phyloP scores from a whole-genome alignment of 768 basidiomycete species.

The Tephrocybe sp. region DNA sequence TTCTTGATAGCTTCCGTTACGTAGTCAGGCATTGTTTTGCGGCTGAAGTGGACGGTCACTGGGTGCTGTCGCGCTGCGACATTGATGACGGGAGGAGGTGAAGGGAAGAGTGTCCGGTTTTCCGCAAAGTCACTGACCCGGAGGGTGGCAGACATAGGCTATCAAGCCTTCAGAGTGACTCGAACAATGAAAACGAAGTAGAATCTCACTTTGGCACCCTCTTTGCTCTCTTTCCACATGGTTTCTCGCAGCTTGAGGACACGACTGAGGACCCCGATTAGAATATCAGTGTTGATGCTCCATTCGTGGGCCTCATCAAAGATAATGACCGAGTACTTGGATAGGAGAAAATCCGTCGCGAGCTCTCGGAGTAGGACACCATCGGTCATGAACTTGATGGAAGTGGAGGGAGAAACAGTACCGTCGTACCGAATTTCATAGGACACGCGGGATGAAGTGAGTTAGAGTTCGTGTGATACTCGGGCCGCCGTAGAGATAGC shows the following conservation, averaged over 20 bases:
- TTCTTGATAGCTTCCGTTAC: conserved; percentile 89
- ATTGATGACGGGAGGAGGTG: conserved; percentile 87
- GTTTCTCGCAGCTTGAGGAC: conserved; percentile 87
- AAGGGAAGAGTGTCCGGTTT: conserved; percentile 76
- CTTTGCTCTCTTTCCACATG: conserved; percentile 79
- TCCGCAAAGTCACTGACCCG: conserved; percentile 90
- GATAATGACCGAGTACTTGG: conserved; percentile 89
- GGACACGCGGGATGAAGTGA: conserved; percentile 79
- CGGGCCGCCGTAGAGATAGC: conserved; percentile 95
- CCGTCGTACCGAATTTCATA: conserved; percentile 98
- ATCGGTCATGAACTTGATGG: conserved; percentile 99
- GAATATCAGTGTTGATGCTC: conserved; percentile 96
- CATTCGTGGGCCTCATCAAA: conserved; percentile 98
- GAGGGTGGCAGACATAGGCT: conserved; percentile 98
- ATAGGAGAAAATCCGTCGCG: conserved; percentile 89
- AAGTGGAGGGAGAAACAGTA: conserved; percentile 83
- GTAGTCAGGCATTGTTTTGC: conserved; percentile 84
- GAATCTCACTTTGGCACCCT: conserved; percentile 58
- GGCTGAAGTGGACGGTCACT: conserved; percentile 91
- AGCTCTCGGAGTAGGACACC: conserved; percentile 94
- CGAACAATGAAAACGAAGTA: conserved; percentile 4
- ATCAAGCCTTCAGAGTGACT: conserved; percentile 85
- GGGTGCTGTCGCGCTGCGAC: conserved; percentile 91
- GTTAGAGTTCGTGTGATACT: conserved; percentile 88
- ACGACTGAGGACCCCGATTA: conserved; percentile 95